Evolutionary conservation across 305 asterid species (phyloP).

Genomic region (Nicotiana rustica): DNA sequence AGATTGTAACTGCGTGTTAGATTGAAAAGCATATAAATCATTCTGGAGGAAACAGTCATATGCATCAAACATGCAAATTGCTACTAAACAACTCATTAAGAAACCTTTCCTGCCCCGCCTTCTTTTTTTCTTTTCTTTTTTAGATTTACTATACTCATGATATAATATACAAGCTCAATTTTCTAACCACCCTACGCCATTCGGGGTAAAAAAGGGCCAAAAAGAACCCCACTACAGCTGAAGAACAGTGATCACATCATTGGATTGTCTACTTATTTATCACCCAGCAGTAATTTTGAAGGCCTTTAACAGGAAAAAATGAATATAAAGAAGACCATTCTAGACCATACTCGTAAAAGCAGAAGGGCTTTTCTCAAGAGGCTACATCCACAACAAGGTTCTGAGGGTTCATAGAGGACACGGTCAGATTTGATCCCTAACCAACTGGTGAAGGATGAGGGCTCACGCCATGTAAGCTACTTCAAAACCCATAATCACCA

Average conservation of each 20-base stretch:
- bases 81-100: background rate
- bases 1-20: background rate
- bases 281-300: background rate
- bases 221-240: background rate
- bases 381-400: slow-evolving; percentile 1
- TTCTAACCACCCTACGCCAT: background rate
- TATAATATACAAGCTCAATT: background rate
- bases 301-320: background rate
- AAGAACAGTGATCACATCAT: background rate
- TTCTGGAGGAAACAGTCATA: background rate
- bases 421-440: background rate
- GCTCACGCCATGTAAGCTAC: background rate
- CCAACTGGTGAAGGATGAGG: background rate
- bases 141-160: background rate
- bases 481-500: background rate
- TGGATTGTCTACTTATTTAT: background rate
- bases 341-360: background rate
- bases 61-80: background rate
- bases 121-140: background rate
- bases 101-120: background rate
- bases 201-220: background rate
- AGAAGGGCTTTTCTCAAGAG: background rate
- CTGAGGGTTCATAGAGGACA: background rate
- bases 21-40: background rate
- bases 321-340: background rate